Percentiles rank a stretch among this genome's conserved stretches.
phyloP scores from a whole-genome alignment of 192 early-diverging fungal genomes.

The Diversispora eburnea region DNA sequence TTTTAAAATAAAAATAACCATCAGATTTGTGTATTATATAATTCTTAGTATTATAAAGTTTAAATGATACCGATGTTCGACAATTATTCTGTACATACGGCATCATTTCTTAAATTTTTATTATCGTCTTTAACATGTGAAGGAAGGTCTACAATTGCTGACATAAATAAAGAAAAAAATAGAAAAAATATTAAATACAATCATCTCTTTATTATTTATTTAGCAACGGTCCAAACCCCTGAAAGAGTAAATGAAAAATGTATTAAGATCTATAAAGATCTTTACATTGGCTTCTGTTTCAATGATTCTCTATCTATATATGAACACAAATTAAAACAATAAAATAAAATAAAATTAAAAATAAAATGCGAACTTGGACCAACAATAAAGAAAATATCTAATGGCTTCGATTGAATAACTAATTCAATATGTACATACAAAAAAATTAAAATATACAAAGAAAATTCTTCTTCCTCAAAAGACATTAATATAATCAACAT shows the following conservation, averaged over 20 bases:
- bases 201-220: constrained; percentile 13
- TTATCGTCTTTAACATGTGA: constrained; percentile 5
- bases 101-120: constrained; percentile 17
- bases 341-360: neutral
- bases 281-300: constrained; percentile 4
- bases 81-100: constrained; percentile 12
- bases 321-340: neutral
- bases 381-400: constrained; percentile 6
- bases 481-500: neutral
- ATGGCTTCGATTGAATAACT: neutral
- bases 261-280: constrained; percentile 6
- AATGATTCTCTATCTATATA: constrained; percentile 15
- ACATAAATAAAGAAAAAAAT: neutral
- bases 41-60: neutral
- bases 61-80: neutral
- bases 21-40: neutral
- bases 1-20: neutral
- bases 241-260: neutral
- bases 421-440: neutral
- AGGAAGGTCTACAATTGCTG: neutral
- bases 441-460: neutral
- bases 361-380: neutral
- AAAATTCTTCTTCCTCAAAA: neutral
- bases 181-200: neutral
- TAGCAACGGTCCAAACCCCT: neutral